These are phyloP conservation scores for Apophysomyces ossiformis DNA, from an alignment of 371 early-diverging fungal species.

Conservation along the genomic window DNA sequence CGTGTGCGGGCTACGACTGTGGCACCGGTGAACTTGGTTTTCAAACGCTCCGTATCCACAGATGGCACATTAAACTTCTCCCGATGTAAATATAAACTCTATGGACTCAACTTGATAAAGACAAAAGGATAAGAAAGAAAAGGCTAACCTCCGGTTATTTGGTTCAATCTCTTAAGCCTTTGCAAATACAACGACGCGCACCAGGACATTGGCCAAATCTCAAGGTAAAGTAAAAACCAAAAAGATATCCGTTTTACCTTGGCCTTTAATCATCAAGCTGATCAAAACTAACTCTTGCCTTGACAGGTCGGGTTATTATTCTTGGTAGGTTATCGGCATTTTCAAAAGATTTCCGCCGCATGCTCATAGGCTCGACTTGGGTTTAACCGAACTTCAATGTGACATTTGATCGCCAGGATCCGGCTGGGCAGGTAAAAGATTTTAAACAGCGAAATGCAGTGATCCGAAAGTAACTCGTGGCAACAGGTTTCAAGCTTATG, in stretches of 20 bases:
- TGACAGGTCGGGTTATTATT: conserved; percentile 4
- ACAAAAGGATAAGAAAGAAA: not conserved
- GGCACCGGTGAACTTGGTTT: not conserved
- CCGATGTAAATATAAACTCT: not conserved
- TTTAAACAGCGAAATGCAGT: not conserved
- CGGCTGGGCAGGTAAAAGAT: conserved; percentile 63
- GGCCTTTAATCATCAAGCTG: not conserved
- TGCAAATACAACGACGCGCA: not conserved
- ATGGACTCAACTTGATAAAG: too few relatives aligned
- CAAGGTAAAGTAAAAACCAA: not conserved
- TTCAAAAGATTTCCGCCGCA: not conserved
- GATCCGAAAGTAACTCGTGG: not conserved
- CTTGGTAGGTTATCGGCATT: conserved; percentile 7
- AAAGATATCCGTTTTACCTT: not conserved
- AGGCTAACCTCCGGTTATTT: not conserved
- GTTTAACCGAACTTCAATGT: not conserved
- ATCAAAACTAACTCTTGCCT: not conserved
- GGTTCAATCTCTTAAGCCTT: not conserved
- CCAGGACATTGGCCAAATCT: conserved; percentile 1
- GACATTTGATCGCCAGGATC: conserved; percentile 48
- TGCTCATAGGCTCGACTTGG: not conserved
- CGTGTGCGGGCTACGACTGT: not conserved
- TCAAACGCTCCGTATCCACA: not conserved
- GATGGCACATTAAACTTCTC: not conserved
- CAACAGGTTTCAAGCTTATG: conserved; percentile 65